phyloP scores from a whole-genome alignment of 129 eudicot species.

The Escallonia rubra region DNA sequence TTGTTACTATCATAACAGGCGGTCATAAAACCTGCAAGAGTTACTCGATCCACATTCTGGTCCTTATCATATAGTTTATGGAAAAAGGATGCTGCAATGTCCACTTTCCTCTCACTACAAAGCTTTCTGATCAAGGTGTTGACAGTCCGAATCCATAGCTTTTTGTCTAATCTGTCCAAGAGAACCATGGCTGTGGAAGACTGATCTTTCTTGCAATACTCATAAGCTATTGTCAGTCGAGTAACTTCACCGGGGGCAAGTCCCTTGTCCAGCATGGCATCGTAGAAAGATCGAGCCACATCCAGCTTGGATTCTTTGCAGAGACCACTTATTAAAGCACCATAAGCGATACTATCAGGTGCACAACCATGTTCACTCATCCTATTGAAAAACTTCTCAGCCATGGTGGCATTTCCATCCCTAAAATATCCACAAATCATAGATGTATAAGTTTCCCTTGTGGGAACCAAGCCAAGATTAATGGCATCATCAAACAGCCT shows the following conservation, averaged over 20 bases:
- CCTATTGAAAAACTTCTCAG: conserved; percentile 38
- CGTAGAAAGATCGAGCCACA: conserved; percentile 56
- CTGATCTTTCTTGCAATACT: conserved; percentile 62
- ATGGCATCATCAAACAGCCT: conserved; percentile 52
- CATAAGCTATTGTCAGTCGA: conserved; percentile 76
- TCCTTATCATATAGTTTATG: conserved; percentile 55
- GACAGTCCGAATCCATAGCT: conserved; percentile 69
- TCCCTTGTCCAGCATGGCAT: conserved; percentile 70
- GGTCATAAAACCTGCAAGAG: conserved; percentile 70
- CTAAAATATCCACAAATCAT: conserved; percentile 81
- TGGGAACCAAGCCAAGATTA: conserved; percentile 58
- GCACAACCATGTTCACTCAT: conserved; percentile 70
- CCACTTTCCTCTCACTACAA: conserved; percentile 82
- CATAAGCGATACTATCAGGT: conserved; percentile 81
- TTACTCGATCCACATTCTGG: conserved; percentile 50
- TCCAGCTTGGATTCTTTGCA: conserved; percentile 64
- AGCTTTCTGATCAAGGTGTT: conserved; percentile 71
- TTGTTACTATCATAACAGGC: conserved; percentile 75
- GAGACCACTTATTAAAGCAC: conserved; percentile 85
- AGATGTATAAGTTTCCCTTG: conserved; percentile 75
- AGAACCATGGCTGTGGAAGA: conserved; percentile 41
- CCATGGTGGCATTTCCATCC: conserved; percentile 42
- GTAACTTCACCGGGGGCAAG: conserved; percentile 82
- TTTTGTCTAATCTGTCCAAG: conserved; percentile 70
- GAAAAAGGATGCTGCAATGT: conserved; percentile 52